These are phyloP conservation scores for Striga hermonthica DNA, from an alignment of 305 asterid genomes.

Conservation along the genomic window DNA sequence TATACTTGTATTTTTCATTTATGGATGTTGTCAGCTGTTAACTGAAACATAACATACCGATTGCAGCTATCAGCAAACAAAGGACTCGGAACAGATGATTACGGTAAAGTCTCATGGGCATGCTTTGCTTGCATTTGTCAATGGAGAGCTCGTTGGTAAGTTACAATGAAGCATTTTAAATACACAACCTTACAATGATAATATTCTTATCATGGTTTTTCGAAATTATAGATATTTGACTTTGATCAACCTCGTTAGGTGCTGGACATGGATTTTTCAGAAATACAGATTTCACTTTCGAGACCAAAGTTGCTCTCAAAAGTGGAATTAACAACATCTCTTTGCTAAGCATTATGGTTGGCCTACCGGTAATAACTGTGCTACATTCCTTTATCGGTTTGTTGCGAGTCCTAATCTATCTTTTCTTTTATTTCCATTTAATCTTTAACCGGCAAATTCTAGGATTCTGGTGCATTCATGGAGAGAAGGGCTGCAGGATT, in stretches of 20 bases:
- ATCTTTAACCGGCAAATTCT: conserved; percentile 23
- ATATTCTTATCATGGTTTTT: background rate
- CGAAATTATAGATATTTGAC: background rate
- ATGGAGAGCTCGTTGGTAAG: conserved; percentile 59
- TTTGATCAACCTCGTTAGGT: conserved; percentile 37
- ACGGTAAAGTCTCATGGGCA: conserved; percentile 66
- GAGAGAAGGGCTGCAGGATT: conserved; percentile 62
- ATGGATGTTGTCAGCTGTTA: conserved; percentile 10
- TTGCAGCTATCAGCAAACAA: conserved; percentile 45
- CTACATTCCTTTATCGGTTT: conserved; percentile 9
- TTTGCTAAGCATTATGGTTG: conserved; percentile 74
- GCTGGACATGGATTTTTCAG: conserved; percentile 57
- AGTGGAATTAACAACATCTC: conserved; percentile 61
- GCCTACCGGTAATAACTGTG: conserved; percentile 62
- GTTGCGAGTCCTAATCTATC: conserved; percentile 7
- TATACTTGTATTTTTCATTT: background rate
- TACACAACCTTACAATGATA: too few species aligned
- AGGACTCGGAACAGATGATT: conserved; percentile 38
- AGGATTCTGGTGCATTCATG: conserved; percentile 83
- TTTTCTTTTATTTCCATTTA: background rate
- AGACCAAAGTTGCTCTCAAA: conserved; percentile 35
- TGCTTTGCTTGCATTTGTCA: conserved; percentile 58
- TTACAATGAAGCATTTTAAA: too few species aligned
- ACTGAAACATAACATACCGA: conserved; percentile 24
- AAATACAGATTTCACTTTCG: conserved; percentile 42